Evolutionary conservation across 1,284 basidiomycete species (phyloP), one percentile per base, ranked within the genome.

Genomic region (Xanthoconium separans): DNA sequence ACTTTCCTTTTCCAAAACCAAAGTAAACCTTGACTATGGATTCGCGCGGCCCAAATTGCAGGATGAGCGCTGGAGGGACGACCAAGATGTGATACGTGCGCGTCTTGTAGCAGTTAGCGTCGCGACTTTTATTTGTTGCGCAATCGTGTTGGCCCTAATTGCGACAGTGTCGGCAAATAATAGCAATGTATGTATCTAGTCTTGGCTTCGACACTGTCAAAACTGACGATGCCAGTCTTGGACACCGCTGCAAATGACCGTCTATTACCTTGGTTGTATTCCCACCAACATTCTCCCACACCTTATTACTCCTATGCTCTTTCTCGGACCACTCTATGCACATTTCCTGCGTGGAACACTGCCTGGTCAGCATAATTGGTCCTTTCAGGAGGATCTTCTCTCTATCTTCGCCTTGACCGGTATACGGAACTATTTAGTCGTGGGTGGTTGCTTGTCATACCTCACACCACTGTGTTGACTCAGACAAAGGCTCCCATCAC

Each of bases 321-420:
- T 91, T 68, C 68, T 85, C 4, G 96, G 96, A 0, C 93, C 95
- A 0, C 72, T 98, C 1, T 92, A 89, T 62, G 82, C 80, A 6
- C 73, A 65, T 15, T 88, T 73, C 58, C 73, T 94, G 2, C 75
- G 75, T 7, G 63, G 71, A 4, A 66, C 75, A 8, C 75, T 94
- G 3, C 91, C 92, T 0, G 77, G 84, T 11, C 89, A 91, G 69
- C 48, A 57, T n/a, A 62, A 70, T 9, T 87, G 80, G 79, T 75
- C 70, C 8, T 76, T 79, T 58, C 52, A 71, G 39, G 57, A 60
- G 3, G 72, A 79, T 49, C 59, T 85, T 0, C 50, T 69, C 13
- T 65, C 66, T 47, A 72, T 87, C 54, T 67, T 71, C 20, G 77
- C 79, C 1, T 81, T 84, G 72, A 61, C 76, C 30, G 88, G 87